phyloP scores from a whole-genome alignment of 2,329 filamentous ascomycete species.

The Paraphaeosphaeria sporulosa region DNA sequence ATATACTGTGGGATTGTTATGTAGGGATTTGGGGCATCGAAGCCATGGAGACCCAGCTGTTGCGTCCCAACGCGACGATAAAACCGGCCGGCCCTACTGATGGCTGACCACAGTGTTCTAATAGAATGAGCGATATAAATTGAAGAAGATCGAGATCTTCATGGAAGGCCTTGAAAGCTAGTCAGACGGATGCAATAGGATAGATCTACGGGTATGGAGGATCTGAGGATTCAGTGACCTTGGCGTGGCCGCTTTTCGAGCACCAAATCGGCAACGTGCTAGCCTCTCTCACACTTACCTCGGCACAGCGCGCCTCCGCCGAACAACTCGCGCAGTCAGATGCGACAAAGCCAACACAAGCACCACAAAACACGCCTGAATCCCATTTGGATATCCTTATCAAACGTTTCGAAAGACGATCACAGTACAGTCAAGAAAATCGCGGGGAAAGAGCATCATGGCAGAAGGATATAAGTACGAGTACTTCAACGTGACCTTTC shows the following conservation, averaged over 20 bases:
- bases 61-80: no score
- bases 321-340: constrained; percentile 4
- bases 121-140: background rate
- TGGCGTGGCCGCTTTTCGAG: background rate
- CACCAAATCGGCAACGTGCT: background rate
- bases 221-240: background rate
- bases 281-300: constrained; percentile 12
- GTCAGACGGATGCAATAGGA: background rate
- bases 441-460: constrained; percentile 21
- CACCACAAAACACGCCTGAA: background rate
- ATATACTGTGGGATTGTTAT: no score
- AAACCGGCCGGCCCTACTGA: no score
- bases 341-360: constrained; percentile 4
- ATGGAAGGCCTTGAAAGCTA: background rate
- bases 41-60: no score
- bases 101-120: background rate
- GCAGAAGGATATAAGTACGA: constrained; percentile 58
- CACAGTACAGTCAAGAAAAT: background rate
- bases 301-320: constrained; percentile 2
- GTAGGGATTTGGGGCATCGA: no score
- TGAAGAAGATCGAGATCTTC: background rate
- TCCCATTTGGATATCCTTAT: background rate
- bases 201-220: no score
- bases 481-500: constrained; percentile 78
- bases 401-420: background rate